Base-by-base conservation (phyloP, 495 filamentous ascomycete species). In the Penicillium antarcticum region DNA sequence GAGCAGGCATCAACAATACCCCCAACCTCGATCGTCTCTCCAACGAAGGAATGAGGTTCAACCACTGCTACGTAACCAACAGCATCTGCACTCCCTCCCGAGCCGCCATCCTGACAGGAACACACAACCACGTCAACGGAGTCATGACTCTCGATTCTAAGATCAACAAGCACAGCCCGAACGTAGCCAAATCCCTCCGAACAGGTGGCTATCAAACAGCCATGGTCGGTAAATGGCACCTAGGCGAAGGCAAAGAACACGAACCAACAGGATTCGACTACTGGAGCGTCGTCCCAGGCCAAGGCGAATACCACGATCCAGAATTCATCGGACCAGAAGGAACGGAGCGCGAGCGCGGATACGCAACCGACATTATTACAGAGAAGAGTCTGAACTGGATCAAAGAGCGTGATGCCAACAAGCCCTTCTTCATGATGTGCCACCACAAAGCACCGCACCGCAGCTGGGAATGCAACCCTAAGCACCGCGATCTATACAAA, bases 391-490 rank as follows among this genome's bases (percentile, higher is more conserved):
- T 76, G 0, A 40, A 68, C 19, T 76, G 57, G 42, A 66, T 74
- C n/a, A 57, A 66, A 32, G 17, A 48, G 11, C 51, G 64, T 0
- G 68, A 67, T 41, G 50, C 41, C 0, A 42, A 48, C 1, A 67
- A 66, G 54, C 73, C 73, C 1, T 76, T 76, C 57, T 76, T 76
- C 47, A 39, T 72, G n/a, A 76, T 76, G 73, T 76, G 71, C 44
- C 73, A 76, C 34, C 73, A 76, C 42, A 76, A 76, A 42, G 73
- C 73, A 4, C 73, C 73, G 10, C 73, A 76, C 43, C 62, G 71
- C 18, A 65, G 60, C 42, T 76, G 71, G 73, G 73, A 76, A 49
- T 76, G 59, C 42, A 48, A 74, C 21, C 48, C 51, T 2, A 69
- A 71, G 50, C 70, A 76, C 39, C 65, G 66, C 42, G 37, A 68